These are phyloP conservation scores for Globisporangium iwayamae DNA, from an alignment of 352 stramenopile species.

Conservation along the genomic window DNA sequence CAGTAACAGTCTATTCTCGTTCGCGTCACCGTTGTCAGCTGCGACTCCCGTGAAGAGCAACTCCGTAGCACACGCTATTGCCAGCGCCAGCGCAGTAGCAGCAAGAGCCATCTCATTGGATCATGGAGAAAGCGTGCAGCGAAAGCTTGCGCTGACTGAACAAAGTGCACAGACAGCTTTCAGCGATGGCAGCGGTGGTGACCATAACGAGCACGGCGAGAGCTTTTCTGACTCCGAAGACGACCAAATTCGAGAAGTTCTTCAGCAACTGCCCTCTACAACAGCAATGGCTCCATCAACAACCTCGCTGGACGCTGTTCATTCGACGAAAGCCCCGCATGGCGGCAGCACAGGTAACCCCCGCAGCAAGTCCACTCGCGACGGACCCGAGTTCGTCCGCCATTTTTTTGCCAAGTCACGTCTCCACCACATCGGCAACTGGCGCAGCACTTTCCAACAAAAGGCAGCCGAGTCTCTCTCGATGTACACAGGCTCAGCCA, in stretches of 20 bases:
- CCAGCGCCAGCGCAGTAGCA: neutral
- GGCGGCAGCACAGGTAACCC: neutral
- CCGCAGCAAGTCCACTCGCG: constrained; percentile 59
- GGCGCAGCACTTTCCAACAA: constrained; percentile 72
- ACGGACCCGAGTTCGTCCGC: constrained; percentile 68
- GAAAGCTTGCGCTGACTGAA: neutral
- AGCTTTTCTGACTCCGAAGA: neutral
- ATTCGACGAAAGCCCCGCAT: neutral
- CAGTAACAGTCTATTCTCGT: constrained; percentile 1
- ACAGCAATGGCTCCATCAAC: neutral
- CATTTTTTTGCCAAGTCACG: constrained; percentile 85
- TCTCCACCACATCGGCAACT: constrained; percentile 83
- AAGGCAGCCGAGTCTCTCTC: constrained; percentile 53
- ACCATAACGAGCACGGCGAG: neutral
- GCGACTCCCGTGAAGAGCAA: neutral
- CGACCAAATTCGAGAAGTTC: neutral
- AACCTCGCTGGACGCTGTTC: neutral
- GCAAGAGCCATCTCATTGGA: neutral
- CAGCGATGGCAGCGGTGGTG: neutral
- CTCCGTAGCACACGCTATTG: neutral
- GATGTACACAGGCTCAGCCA: constrained; percentile 47
- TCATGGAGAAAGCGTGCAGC: neutral
- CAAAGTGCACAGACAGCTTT: neutral
- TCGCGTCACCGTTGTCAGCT: neutral
- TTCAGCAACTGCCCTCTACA: neutral